Conservation (phyloP, 495 filamentous ascomycete species). For the Lophiostoma macrostomum region DNA sequence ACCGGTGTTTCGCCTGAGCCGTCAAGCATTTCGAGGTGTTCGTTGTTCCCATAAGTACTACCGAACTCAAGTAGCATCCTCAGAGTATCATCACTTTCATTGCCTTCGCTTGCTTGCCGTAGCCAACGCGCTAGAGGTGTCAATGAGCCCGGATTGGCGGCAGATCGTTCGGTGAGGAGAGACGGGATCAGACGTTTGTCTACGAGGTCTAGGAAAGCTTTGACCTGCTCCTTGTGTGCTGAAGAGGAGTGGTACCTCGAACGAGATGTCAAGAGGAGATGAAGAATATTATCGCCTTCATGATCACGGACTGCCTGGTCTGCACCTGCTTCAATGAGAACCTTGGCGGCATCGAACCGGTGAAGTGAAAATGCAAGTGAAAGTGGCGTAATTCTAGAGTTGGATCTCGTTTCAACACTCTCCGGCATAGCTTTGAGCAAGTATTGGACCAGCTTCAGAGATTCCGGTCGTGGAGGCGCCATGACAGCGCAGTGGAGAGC, state of each 20-base stretch:
- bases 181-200: constrained; percentile 48
- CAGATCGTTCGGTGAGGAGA: constrained; percentile 49
- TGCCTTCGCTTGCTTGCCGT: neutral
- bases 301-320: constrained; percentile 57
- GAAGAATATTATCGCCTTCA: constrained; percentile 57
- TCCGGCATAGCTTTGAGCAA: constrained; percentile 56
- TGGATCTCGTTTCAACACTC: constrained; percentile 56
- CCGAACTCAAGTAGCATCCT: constrained; percentile 49
- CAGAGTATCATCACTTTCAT: constrained; percentile 38
- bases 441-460: constrained; percentile 57
- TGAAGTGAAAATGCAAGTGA: constrained; percentile 54
- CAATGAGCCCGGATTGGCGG: constrained; percentile 42
- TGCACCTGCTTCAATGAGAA: constrained; percentile 61
- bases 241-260: constrained; percentile 20
- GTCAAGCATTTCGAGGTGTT: constrained; percentile 58
- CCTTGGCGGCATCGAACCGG: constrained; percentile 51
- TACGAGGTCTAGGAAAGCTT: constrained; percentile 51
- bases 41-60: constrained; percentile 43
- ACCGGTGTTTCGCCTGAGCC: constrained; percentile 64
- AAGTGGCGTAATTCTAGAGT: constrained; percentile 57
- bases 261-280: constrained; percentile 51
- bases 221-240: constrained; percentile 32
- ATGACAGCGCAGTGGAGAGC: constrained; percentile 65
- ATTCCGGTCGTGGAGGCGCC: constrained; percentile 38
- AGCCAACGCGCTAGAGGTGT: constrained; percentile 52